phyloP scores from a whole-genome alignment of 345 rosid species.

The Erucastrum elatum region DNA sequence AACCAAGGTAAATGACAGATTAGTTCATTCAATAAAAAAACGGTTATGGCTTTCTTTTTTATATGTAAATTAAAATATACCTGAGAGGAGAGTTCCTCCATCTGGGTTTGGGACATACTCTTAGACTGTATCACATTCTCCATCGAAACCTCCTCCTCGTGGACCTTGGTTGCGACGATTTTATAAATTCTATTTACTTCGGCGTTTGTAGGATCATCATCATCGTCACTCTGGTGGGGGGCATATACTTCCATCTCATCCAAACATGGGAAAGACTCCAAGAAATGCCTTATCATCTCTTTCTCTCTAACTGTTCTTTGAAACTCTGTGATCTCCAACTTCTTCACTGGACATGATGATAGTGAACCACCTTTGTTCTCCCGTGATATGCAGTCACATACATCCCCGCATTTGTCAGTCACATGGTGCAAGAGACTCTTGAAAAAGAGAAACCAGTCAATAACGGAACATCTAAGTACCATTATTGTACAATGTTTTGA shows the following conservation, averaged over 20 bases:
- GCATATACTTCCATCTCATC: not conserved
- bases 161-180: not conserved
- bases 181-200: not conserved
- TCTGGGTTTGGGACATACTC: not conserved
- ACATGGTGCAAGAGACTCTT: conserved; percentile 12
- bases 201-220: not conserved
- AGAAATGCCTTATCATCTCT: conserved; percentile 12
- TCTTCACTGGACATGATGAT: not conserved
- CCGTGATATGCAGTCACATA: conserved; percentile 8
- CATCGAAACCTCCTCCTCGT: not conserved
- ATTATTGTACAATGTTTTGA: not conserved
- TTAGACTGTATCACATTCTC: not conserved
- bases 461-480: not conserved
- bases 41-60: not conserved
- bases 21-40: not conserved
- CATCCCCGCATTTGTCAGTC: conserved; percentile 18
- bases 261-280: conserved; percentile 7
- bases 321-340: not conserved
- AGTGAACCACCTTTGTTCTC: not conserved
- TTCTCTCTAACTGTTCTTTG: not conserved
- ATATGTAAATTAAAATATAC: not conserved
- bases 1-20: not conserved
- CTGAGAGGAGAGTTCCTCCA: not conserved
- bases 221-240: not conserved
- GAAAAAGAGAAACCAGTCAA: not conserved